Evolutionary conservation across 495 filamentous ascomycete genomes (phyloP).

Genomic region (Neurospora cerealis): DNA sequence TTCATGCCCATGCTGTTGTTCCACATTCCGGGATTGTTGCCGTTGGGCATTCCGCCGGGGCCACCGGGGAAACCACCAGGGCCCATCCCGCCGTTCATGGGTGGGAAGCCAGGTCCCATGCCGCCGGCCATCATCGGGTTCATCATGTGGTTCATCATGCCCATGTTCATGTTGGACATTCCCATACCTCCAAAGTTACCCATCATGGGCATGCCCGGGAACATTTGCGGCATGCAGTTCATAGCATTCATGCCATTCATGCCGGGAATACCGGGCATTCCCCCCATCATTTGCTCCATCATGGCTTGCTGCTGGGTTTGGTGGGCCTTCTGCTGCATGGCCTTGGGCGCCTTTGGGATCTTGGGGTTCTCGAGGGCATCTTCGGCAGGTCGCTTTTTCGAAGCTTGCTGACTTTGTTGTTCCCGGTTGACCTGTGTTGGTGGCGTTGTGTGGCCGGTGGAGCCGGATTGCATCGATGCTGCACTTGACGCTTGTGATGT

Average conservation of each 20-base stretch:
- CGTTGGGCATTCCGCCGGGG: slow-evolving; percentile 1
- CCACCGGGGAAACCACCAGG: slow-evolving; percentile 32
- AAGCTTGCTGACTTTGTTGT: slow-evolving; percentile 16
- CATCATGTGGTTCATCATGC: slow-evolving; percentile 33
- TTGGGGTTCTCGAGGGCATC: slow-evolving; percentile 56
- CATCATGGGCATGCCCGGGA: slow-evolving; percentile 26
- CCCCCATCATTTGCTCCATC: slow-evolving; percentile 28
- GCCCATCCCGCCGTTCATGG: slow-evolving; percentile 38
- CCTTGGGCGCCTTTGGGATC: slow-evolving; percentile 50
- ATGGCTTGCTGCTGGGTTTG: slow-evolving; percentile 25
- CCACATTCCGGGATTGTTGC: slow-evolving; percentile 9
- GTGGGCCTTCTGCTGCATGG: slow-evolving; percentile 41
- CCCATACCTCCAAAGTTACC: slow-evolving; percentile 9
- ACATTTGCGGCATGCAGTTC: slow-evolving; percentile 19
- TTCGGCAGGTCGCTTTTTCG: slow-evolving; percentile 77
- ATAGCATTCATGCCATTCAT: slow-evolving; percentile 33
- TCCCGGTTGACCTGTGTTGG: neutral
- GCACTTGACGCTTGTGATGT: neutral
- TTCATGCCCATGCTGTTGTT: slow-evolving; percentile 38
- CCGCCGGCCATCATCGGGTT: slow-evolving; percentile 44
- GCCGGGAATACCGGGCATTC: slow-evolving; percentile 21
- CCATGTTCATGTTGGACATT: slow-evolving; percentile 23
- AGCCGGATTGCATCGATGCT: neutral
- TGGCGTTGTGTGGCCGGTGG: slow-evolving; percentile 1
- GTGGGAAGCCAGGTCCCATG: slow-evolving; percentile 32